Conservation (phyloP, 2,329 filamentous ascomycete species). For the Alternaria ventricosa region DNA sequence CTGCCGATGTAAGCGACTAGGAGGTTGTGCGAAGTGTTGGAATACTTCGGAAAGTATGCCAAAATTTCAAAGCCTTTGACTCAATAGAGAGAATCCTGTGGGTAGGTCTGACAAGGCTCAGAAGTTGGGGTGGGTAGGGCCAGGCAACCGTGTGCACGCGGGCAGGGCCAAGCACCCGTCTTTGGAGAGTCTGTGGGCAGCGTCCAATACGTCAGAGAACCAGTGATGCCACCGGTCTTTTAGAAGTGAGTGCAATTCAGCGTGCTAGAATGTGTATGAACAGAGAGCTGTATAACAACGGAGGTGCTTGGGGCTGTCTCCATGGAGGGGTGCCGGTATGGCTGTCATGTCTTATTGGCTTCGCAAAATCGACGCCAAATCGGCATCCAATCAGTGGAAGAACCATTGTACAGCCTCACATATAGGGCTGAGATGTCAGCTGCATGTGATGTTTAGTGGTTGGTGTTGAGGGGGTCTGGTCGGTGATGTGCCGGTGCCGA, state of each 20-base stretch:
- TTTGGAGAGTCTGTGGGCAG: background rate
- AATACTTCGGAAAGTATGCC: background rate
- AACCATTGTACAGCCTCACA: conserved; percentile 17
- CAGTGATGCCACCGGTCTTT: background rate
- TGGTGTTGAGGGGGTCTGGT: conserved; percentile 18
- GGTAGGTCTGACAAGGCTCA: conserved; percentile 17
- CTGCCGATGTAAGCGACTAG: background rate
- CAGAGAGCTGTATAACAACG: conserved; percentile 10
- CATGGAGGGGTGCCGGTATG: conserved; percentile 2
- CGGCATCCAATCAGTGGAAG: conserved; percentile 7
- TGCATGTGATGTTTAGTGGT: conserved; percentile 9
- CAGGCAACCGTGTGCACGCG: conserved; percentile 20
- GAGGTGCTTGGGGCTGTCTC: conserved; percentile 11
- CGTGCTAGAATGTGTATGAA: background rate
- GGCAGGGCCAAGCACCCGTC: conserved; percentile 2
- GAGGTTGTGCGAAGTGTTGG: background rate
- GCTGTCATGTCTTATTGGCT: conserved; percentile 15
- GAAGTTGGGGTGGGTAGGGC: conserved; percentile 1
- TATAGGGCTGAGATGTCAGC: conserved; percentile 23
- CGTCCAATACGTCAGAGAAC: background rate
- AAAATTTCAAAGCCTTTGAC: background rate
- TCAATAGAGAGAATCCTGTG: background rate
- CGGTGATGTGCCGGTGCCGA: background rate
- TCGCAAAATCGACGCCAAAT: background rate
- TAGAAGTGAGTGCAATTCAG: background rate